A percentile compares a stretch with the other conserved stretches of the same genome.
Conservation (phyloP, 768 basidiomycete species). For the Dentipellis fragilis region DNA sequence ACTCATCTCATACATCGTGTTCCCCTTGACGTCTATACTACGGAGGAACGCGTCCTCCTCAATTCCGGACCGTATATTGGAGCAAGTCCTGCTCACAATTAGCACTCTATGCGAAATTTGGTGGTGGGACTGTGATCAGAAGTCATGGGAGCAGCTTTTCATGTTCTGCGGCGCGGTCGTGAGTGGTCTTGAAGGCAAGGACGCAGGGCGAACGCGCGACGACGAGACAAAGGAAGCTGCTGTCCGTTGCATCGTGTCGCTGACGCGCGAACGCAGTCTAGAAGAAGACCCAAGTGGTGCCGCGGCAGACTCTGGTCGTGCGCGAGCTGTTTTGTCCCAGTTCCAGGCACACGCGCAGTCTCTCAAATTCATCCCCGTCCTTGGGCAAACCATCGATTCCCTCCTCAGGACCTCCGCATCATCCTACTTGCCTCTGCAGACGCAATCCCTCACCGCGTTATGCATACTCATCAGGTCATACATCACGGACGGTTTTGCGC, state of each 20-base stretch:
- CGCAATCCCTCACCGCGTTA: conserved; percentile 49
- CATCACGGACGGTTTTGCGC: conserved; percentile 41
- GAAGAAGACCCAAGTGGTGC: conserved; percentile 27
- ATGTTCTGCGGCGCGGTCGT: conserved; percentile 60
- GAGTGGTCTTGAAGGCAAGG: conserved; percentile 55
- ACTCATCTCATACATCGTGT: conserved; percentile 76
- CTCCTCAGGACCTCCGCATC: conserved; percentile 54
- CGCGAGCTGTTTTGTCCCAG: conserved; percentile 26
- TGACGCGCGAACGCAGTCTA: conserved; percentile 44
- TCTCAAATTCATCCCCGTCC: conserved; percentile 54
- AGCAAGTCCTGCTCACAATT: conserved; percentile 57
- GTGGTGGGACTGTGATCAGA: conserved; percentile 76
- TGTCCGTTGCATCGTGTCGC: conserved; percentile 48
- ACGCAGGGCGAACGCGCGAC: conserved; percentile 56
- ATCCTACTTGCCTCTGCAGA: conserved; percentile 49
- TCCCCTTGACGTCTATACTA: conserved; percentile 79
- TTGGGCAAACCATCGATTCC: conserved; percentile 76
- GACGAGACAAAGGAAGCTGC: conserved; percentile 82
- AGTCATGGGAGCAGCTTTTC: conserved; percentile 80
- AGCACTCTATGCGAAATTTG: conserved; percentile 54
- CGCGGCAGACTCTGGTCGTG: conserved; percentile 5
- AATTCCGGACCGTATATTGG: conserved; percentile 74
- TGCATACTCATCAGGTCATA: conserved; percentile 39
- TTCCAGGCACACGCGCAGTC: conserved; percentile 31
- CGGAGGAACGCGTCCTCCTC: conserved; percentile 58